phyloP scores from a whole-genome alignment of 495 filamentous ascomycete genomes.

The Massariosphaeria phaeospora region DNA sequence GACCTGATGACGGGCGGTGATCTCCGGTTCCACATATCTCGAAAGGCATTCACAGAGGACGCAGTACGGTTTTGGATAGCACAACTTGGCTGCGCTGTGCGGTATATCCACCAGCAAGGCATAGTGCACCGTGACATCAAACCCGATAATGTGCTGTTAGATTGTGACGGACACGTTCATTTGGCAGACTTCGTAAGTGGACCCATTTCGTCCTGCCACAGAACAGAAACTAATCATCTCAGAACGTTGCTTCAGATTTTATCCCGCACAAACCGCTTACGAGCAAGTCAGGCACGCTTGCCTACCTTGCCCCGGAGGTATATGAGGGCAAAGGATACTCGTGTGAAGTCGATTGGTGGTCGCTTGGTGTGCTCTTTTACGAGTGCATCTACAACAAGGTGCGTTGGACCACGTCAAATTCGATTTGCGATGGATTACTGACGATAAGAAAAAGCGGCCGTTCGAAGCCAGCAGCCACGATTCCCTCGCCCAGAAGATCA shows the following conservation, averaged over 20 bases:
- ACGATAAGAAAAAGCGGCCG: slow-evolving; percentile 57
- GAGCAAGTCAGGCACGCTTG: slow-evolving; percentile 93
- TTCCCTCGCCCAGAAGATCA: slow-evolving; percentile 71
- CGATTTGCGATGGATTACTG: background rate
- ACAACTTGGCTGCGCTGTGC: slow-evolving; percentile 84
- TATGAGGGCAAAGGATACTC: slow-evolving; percentile 84
- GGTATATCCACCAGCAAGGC: slow-evolving; percentile 84
- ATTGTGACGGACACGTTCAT: slow-evolving; percentile 93
- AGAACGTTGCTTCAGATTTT: slow-evolving; percentile 97
- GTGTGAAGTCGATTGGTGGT: slow-evolving; percentile 96
- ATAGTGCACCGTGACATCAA: slow-evolving; percentile 97
- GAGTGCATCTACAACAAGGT: slow-evolving; percentile 99
- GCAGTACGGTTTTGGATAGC: slow-evolving; percentile 95
- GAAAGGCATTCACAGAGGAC: slow-evolving; percentile 97
- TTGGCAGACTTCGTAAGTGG: slow-evolving; percentile 85
- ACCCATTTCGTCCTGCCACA: slow-evolving; percentile 4
- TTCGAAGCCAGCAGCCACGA: slow-evolving; percentile 86
- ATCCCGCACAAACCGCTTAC: slow-evolving; percentile 74
- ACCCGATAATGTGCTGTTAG: slow-evolving; percentile 92
- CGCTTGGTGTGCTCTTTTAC: slow-evolving; percentile 91
- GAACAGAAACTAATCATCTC: slow-evolving; percentile 17
- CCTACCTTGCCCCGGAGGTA: slow-evolving; percentile 94
- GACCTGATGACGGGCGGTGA: slow-evolving; percentile 98
- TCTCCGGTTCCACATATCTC: slow-evolving; percentile 93
- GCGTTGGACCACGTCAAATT: slow-evolving; percentile 29